Conservation (phyloP, 2,329 filamentous ascomycete genomes). For the Botrytis aclada region DNA sequence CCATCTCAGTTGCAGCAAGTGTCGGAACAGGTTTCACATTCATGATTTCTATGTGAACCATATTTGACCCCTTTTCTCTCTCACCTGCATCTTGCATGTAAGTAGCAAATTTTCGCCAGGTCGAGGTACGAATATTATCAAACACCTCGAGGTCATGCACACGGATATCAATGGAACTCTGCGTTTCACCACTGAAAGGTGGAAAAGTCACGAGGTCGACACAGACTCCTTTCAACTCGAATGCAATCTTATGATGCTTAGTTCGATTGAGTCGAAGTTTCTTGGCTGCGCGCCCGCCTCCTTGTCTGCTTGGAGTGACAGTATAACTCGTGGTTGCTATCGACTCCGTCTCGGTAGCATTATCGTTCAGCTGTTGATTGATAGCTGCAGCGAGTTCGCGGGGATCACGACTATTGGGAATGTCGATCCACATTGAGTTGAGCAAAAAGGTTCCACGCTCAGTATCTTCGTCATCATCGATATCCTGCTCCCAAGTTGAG, state of each 20-base stretch:
- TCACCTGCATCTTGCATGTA: constrained; percentile 87
- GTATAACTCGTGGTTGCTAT: constrained; percentile 73
- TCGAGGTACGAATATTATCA: constrained; percentile 90
- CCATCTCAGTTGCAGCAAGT: constrained; percentile 83
- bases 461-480: constrained; percentile 78
- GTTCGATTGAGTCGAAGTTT: constrained; percentile 76
- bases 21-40: constrained; percentile 84
- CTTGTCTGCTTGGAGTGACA: constrained; percentile 52
- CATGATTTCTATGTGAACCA: constrained; percentile 85
- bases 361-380: constrained; percentile 83
- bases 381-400: constrained; percentile 78
- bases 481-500: constrained; percentile 57
- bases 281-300: constrained; percentile 43
- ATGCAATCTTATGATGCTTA: constrained; percentile 90
- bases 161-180: constrained; percentile 82
- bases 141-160: constrained; percentile 84
- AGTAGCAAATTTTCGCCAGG: constrained; percentile 97
- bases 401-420: constrained; percentile 82
- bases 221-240: constrained; percentile 82
- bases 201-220: constrained; percentile 81
- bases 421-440: constrained; percentile 97
- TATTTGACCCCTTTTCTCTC: constrained; percentile 79
- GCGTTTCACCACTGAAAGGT: constrained; percentile 71
- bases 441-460: constrained; percentile 94
- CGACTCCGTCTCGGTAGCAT: constrained; percentile 84